A percentile compares a stretch with the other conserved stretches of the same genome.
Conservation (phyloP, 371 early-diverging fungal species). For the Coemansia sp. region DNA sequence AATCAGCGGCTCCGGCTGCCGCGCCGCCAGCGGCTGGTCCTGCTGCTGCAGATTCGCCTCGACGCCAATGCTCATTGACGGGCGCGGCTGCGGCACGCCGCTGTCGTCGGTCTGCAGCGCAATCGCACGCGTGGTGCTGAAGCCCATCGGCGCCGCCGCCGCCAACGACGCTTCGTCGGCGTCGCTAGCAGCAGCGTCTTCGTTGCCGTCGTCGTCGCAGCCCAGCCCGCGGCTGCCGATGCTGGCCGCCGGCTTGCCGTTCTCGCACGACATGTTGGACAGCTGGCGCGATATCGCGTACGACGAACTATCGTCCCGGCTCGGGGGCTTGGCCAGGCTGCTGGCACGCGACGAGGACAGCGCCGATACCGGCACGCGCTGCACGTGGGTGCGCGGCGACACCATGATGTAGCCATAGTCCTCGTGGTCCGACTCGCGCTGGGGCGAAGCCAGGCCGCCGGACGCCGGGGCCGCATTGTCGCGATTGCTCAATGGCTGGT, state of each 20-base stretch:
- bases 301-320: background rate
- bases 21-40: slow-evolving; percentile 15
- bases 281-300: no score
- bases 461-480: background rate
- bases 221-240: slow-evolving; percentile 5
- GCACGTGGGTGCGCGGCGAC: slow-evolving; percentile 45
- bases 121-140: slow-evolving; percentile 1
- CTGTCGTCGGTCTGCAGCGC: slow-evolving; percentile 4
- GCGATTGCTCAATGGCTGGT: background rate
- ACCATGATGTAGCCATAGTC: slow-evolving; percentile 50
- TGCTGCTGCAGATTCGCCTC: slow-evolving; percentile 19
- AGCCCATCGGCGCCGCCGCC: background rate
- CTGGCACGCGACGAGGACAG: slow-evolving; percentile 15
- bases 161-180: background rate
- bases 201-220: slow-evolving; percentile 1
- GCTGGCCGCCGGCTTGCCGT: background rate
- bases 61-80: slow-evolving; percentile 33
- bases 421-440: slow-evolving; percentile 35
- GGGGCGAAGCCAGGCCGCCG: background rate
- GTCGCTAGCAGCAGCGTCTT: background rate
- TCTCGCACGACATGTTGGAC: no score
- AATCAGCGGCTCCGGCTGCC: slow-evolving; percentile 59
- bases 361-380: slow-evolving; percentile 23
- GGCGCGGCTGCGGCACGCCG: slow-evolving; percentile 11
- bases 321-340: slow-evolving; percentile 12